These are phyloP conservation scores for Neonectria neomacrospora DNA, from an alignment of 2,329 filamentous ascomycete genomes.

Conservation along the genomic window DNA sequence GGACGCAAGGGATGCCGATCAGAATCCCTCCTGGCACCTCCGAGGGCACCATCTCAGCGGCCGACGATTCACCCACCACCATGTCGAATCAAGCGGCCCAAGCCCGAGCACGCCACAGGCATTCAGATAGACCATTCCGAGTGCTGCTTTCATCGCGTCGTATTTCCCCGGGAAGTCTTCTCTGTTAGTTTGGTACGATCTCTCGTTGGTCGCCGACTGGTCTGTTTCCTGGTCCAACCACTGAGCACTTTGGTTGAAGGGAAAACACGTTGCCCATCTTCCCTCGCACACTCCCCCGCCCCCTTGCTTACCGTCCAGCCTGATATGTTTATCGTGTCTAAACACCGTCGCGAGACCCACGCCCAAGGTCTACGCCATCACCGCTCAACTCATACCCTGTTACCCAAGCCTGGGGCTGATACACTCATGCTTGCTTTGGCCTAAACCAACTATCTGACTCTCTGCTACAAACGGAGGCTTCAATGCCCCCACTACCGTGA, in stretches of 20 bases:
- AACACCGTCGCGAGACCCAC: background rate
- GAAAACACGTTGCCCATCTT: background rate
- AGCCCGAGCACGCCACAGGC: conserved; percentile 32
- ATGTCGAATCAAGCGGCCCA: conserved; percentile 26
- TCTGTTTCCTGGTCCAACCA: conserved; percentile 9
- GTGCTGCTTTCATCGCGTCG: conserved; percentile 20
- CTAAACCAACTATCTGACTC: background rate
- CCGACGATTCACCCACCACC: conserved; percentile 11
- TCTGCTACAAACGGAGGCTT: background rate
- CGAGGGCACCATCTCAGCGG: conserved; percentile 8
- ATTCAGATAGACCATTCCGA: conserved; percentile 18
- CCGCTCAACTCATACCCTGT: background rate
- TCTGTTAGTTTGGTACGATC: conserved; percentile 30
- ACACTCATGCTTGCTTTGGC: background rate
- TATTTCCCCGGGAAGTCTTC: conserved; percentile 22
- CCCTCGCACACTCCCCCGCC: background rate
- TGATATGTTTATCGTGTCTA: background rate
- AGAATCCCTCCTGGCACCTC: background rate
- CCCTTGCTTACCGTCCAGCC: background rate
- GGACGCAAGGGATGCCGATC: conserved; percentile 1
- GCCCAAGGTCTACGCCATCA: background rate
- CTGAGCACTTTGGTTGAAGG: conserved; percentile 29
- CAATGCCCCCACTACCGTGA: background rate
- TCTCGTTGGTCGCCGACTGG: conserved; percentile 31
- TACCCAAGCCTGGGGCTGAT: background rate